Base-by-base conservation (phyloP, 2,329 filamentous ascomycete genomes). In the Elsinoe necatrix region DNA sequence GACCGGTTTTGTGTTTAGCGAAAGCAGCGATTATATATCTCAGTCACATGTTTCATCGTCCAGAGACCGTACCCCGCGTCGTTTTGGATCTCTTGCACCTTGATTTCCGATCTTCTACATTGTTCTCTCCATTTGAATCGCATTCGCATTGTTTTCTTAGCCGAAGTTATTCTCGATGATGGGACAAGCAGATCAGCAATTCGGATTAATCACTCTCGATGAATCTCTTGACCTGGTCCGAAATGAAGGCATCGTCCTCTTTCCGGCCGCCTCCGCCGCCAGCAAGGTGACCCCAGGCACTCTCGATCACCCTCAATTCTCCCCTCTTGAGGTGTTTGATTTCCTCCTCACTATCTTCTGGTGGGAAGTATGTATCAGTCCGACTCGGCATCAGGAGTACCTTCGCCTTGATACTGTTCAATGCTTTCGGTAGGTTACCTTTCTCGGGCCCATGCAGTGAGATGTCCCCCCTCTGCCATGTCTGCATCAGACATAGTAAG, bases 391-490 rank as follows among this genome's bases (percentile, higher is more conserved):
- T 70, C 23, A 75, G 58, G 57, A 74, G 54, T 4, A 67, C 66
- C 42, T 63, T 67, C 3, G 72, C 68, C 56, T 68, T 63, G 37
- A 74, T 70, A 25, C 64, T 63, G 2, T 61, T 59, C 59, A 75
- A 57, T n/a, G 71, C 67, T 48, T 66, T 65, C 1, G 61, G 62
- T 61, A 72, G 51, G 41, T 69, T 64, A 1, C 65, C 67, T 8
- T 64, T 55, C 48, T 66, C 62, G 3, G 62, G 59, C 59, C 63
- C 58, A 51, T 69, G 71, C 23, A 65, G 47, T 20, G 63, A 55
- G 25, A 74, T 65, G 59, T 74, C 71, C 1, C 72, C 73, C 3
- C 67, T 61, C 63, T 74, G 71, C 73, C 73, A 75, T 65, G 71
- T 75, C 31, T 66, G 64, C 56, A 71, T 54, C 65, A 73, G 62